Evolutionary conservation across 345 rosid species (phyloP).

Genomic region (Mercurialis annua): DNA sequence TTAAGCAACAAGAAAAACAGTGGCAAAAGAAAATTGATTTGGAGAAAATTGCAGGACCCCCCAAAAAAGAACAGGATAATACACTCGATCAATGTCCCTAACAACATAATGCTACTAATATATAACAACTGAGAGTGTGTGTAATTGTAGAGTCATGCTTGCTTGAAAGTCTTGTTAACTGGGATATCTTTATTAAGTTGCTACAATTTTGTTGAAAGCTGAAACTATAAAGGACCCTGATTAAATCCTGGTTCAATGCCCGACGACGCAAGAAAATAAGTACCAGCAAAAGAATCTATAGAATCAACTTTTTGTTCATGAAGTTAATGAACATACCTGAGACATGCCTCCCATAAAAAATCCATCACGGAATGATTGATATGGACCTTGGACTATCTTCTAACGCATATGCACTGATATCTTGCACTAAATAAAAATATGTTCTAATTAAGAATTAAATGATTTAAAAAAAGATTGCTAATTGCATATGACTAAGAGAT

Average conservation of each 20-base stretch:
- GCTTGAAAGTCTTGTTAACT: no score
- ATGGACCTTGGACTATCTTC: constrained; percentile 77
- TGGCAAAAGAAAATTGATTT: neutral
- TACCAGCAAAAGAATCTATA: neutral
- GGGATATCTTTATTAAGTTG: no score
- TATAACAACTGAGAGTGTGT: no score
- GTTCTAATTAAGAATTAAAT: no score
- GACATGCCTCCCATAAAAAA: constrained; percentile 96
- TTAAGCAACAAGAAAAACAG: neutral
- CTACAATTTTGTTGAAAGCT: no score
- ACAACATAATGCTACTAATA: neutral
- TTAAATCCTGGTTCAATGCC: constrained; percentile 49
- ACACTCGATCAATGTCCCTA: neutral
- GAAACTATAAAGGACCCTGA: no score
- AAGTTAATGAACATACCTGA: constrained; percentile 49
- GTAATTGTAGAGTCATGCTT: no score
- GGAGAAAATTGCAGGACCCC: neutral
- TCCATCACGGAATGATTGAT: constrained; percentile 93
- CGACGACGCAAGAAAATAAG: constrained; percentile 16
- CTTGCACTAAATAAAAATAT: no score
- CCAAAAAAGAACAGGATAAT: neutral
- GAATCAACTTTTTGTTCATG: neutral
- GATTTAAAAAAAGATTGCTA: no score
- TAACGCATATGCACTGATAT: no score
- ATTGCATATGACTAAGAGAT: no score